Percentiles rank a stretch among this genome's conserved stretches.
Conservation (phyloP, 176 grass and related monocot species). For the Elaeis guineensis region DNA sequence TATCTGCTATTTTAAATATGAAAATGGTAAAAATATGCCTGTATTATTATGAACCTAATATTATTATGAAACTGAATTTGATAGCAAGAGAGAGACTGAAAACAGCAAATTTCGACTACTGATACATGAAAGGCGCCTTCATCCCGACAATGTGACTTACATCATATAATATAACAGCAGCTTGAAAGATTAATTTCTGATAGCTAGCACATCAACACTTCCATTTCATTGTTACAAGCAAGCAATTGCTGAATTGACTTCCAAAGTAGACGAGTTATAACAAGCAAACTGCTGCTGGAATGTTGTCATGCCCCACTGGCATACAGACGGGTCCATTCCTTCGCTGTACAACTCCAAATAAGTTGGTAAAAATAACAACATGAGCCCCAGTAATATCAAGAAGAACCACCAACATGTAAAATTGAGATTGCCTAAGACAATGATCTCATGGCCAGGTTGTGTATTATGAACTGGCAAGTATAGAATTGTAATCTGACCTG, state of each 20-base stretch:
- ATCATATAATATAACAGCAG: too few relatives aligned
- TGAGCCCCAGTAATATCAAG: neutral
- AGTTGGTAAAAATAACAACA: neutral
- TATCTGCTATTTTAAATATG: too few relatives aligned
- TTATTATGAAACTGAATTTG: too few relatives aligned
- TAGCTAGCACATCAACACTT: neutral
- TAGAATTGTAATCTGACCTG: conserved; percentile 34
- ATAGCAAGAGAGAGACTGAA: too few relatives aligned
- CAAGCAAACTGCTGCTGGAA: neutral
- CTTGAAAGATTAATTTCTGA: too few relatives aligned
- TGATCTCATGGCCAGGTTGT: neutral
- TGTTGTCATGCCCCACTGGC: conserved; percentile 48
- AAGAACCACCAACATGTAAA: neutral
- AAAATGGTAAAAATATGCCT: too few relatives aligned
- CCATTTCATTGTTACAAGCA: neutral
- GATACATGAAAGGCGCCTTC: too few relatives aligned
- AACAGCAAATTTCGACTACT: too few relatives aligned
- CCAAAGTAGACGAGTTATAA: neutral
- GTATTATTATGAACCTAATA: too few relatives aligned
- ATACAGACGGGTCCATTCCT: conserved; percentile 91
- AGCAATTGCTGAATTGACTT: conserved; percentile 2
- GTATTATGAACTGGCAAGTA: neutral
- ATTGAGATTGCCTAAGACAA: neutral
- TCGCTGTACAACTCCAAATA: conserved; percentile 42
- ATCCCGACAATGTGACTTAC: too few relatives aligned